These are phyloP conservation scores for Neurospora sublineolata DNA, from an alignment of 495 filamentous ascomycete species.

Conservation along the genomic window DNA sequence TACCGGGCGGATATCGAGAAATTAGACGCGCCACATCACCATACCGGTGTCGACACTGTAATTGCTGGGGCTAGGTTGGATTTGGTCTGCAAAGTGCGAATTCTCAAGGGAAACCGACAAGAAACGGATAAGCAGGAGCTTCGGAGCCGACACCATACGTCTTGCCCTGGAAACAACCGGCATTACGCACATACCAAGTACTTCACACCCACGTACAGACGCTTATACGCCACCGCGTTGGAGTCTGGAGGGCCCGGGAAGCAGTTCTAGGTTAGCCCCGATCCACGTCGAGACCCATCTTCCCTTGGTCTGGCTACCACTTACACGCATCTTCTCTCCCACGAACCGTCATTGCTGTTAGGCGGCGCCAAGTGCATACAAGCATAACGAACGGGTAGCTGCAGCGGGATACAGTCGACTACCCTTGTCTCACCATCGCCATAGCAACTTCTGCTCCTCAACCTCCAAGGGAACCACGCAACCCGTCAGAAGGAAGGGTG, in stretches of 20 bases:
- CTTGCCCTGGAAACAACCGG: neutral
- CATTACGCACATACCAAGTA: neutral
- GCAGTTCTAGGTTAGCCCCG: neutral
- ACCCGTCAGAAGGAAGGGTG: slow-evolving; percentile 15
- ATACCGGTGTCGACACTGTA: neutral
- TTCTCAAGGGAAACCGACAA: neutral
- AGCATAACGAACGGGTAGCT: slow-evolving; percentile 23
- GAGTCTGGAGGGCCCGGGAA: neutral
- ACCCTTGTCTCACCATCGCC: slow-evolving; percentile 19
- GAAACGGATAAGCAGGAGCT: neutral
- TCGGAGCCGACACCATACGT: neutral
- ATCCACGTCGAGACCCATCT: neutral
- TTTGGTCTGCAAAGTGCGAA: neutral
- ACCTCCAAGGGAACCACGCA: neutral
- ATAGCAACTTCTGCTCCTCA: neutral
- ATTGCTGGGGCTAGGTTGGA: neutral
- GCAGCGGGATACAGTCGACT: slow-evolving; percentile 24
- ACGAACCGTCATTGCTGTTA: slow-evolving; percentile 1
- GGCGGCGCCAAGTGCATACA: slow-evolving; percentile 20
- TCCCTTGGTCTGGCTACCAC: slow-evolving; percentile 1
- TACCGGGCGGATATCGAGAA: neutral
- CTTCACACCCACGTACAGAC: neutral
- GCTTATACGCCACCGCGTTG: neutral
- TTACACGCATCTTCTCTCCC: neutral
- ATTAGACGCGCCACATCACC: neutral